These are phyloP conservation scores for Panicum virgatum DNA, from an alignment of 202 grass and related monocot species.

Conservation along the genomic window DNA sequence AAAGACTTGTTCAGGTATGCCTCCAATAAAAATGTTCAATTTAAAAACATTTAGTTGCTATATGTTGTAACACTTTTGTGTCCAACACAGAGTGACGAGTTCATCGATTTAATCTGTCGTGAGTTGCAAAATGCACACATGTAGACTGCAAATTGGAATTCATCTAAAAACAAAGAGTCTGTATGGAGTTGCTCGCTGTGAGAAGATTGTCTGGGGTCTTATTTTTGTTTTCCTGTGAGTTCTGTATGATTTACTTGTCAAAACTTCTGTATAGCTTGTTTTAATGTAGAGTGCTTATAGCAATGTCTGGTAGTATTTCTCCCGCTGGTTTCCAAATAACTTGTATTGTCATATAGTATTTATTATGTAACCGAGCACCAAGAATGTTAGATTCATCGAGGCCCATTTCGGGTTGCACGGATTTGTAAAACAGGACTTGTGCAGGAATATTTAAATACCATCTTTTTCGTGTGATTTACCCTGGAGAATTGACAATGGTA, in stretches of 20 bases:
- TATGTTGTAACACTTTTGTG: constrained; percentile 39
- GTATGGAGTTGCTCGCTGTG: constrained; percentile 4
- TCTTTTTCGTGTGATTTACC: constrained; percentile 12
- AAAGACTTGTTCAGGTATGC: constrained; percentile 82
- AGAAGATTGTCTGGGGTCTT: background rate
- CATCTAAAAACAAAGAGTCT: background rate
- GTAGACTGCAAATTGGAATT: constrained; percentile 29
- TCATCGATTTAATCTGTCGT: constrained; percentile 72
- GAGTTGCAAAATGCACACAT: constrained; percentile 69
- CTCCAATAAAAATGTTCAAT: background rate
- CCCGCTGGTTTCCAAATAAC: constrained; percentile 3
- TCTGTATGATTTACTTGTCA: constrained; percentile 34
- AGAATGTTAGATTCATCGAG: background rate
- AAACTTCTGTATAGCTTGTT: constrained; percentile 43
- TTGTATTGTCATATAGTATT: constrained; percentile 24
- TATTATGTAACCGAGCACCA: constrained; percentile 18
- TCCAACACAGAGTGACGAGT: constrained; percentile 77
- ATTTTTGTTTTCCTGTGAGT: constrained; percentile 9
- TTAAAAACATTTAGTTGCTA: background rate
- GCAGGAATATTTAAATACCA: background rate
- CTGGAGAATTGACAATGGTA: background rate
- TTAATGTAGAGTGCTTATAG: constrained; percentile 45
- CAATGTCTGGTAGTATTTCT: constrained; percentile 21
- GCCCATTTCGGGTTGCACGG: background rate
- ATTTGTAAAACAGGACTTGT: constrained; percentile 18